phyloP scores from a whole-genome alignment of 805 yeast species.

The Kazachstania viticola region DNA sequence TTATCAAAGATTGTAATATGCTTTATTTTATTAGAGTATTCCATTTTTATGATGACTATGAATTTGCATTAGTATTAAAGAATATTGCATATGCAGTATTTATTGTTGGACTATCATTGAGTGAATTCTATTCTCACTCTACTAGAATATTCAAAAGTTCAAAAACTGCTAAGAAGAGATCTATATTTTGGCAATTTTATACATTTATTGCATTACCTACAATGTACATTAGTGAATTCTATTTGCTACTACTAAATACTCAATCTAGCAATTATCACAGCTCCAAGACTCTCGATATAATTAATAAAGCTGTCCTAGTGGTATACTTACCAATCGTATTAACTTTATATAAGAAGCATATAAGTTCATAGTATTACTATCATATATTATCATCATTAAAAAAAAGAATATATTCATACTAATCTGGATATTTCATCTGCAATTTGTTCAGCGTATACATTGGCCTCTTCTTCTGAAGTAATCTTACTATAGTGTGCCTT shows the following conservation, averaged over 20 bases:
- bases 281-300: conserved; percentile 11
- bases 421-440: conserved; percentile 14
- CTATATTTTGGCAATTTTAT: conserved; percentile 12
- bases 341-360: conserved; percentile 13
- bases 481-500: conserved; percentile 8
- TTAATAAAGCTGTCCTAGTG: conserved; percentile 17
- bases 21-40: conserved; percentile 18
- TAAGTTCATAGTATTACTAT: no score
- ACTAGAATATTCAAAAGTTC: conserved; percentile 16
- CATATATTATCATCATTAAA: no score
- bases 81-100: conserved; percentile 23
- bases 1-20: conserved; percentile 20
- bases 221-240: conserved; percentile 23
- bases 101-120: conserved; percentile 15
- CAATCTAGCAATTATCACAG: conserved; percentile 19
- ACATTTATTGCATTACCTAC: conserved; percentile 15
- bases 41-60: conserved; percentile 25
- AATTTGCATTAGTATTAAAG: conserved; percentile 22
- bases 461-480: conserved; percentile 8
- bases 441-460: conserved; percentile 12
- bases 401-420: conserved; percentile 1
- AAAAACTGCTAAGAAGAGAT: conserved; percentile 2
- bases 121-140: conserved; percentile 22
- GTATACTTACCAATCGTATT: conserved; percentile 20
- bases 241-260: conserved; percentile 18